phyloP scores from a whole-genome alignment of 1,284 basidiomycete genomes.

The Blastosporella zonata region DNA sequence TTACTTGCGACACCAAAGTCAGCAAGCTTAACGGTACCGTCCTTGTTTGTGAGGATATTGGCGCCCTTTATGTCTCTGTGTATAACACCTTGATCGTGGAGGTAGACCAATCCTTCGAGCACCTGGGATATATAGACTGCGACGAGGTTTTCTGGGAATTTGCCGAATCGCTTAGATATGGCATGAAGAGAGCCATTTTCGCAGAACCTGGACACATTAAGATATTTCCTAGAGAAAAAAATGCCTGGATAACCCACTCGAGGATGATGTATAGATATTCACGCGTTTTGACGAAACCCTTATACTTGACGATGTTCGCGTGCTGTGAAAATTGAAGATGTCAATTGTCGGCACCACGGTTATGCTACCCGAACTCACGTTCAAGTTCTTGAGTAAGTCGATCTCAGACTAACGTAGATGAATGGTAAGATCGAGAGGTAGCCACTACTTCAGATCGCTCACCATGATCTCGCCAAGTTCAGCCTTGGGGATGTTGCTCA shows the following conservation, averaged over 20 bases:
- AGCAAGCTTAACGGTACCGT: conserved; percentile 93
- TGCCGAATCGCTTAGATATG: conserved; percentile 95
- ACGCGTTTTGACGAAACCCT: conserved; percentile 93
- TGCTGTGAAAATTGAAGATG: conserved; percentile 43
- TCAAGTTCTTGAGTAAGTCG: conserved; percentile 94
- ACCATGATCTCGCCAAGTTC: conserved; percentile 98
- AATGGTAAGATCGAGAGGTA: conserved; percentile 10
- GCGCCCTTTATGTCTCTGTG: conserved; percentile 99
- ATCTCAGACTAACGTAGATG: conserved; percentile 92
- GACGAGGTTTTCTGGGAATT: conserved; percentile 95
- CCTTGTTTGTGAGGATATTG: conserved; percentile 97
- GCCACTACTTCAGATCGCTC: conserved; percentile 25
- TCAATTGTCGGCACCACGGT: neutral
- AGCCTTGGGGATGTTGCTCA: conserved; percentile 89
- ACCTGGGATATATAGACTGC: conserved; percentile 96
- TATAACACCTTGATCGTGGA: conserved; percentile 97
- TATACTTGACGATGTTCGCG: conserved; percentile 98
- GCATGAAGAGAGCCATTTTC: conserved; percentile 96
- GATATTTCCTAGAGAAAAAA: neutral
- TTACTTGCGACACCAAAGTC: conserved; percentile 90
- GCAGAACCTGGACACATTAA: conserved; percentile 66
- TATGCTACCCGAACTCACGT: conserved; percentile 49
- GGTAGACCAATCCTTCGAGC: conserved; percentile 88
- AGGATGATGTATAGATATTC: conserved; percentile 96
- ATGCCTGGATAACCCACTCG: conserved; percentile 52